A percentile compares a stretch with the other conserved stretches of the same genome.
Conservation (phyloP, 2,329 filamentous ascomycete genomes). For the Clonostachys chloroleuca region DNA sequence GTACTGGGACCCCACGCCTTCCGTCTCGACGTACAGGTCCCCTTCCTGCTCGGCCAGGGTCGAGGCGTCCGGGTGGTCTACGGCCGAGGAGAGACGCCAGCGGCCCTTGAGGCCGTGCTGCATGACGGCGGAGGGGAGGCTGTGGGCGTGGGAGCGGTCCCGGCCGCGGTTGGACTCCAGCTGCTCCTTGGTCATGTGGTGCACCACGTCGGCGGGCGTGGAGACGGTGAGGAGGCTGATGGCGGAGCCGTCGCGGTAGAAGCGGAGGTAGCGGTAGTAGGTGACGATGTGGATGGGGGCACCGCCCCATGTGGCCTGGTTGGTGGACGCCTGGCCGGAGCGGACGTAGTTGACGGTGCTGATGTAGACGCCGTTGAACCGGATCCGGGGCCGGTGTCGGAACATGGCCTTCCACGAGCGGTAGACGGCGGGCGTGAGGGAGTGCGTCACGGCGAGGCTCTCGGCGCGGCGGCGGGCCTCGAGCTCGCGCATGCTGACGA, state of each 20-base stretch:
- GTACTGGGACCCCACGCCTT: slow-evolving; percentile 75
- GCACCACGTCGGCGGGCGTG: slow-evolving; percentile 84
- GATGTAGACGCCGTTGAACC: slow-evolving; percentile 96
- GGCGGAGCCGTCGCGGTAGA: slow-evolving; percentile 84
- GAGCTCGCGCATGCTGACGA: slow-evolving; percentile 30
- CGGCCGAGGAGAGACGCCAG: slow-evolving; percentile 40
- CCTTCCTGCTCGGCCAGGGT: slow-evolving; percentile 42
- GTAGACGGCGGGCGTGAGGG: slow-evolving; percentile 39
- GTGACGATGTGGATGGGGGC: slow-evolving; percentile 88
- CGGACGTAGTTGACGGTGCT: slow-evolving; percentile 94
- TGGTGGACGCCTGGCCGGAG: slow-evolving; percentile 67
- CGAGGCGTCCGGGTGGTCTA: slow-evolving; percentile 19
- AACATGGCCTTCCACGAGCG: slow-evolving; percentile 66
- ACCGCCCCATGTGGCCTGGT: slow-evolving; percentile 69
- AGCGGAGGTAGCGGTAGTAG: slow-evolving; percentile 94
- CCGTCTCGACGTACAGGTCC: slow-evolving; percentile 79
- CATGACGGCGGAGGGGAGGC: slow-evolving; percentile 51
- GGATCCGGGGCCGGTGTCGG: slow-evolving; percentile 75
- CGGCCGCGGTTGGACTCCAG: slow-evolving; percentile 41
- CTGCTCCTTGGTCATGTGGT: slow-evolving; percentile 71
- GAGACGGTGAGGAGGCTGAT: slow-evolving; percentile 77
- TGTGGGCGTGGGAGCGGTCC: not conserved
- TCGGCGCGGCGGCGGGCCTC: slow-evolving; percentile 21
- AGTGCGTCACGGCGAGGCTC: slow-evolving; percentile 26
- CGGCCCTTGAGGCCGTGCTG: slow-evolving; percentile 59